A percentile compares a stretch with the other conserved stretches of the same genome.
Conservation (phyloP, 352 stramenopile genomes). For the Phytophthora niederhauseri region DNA sequence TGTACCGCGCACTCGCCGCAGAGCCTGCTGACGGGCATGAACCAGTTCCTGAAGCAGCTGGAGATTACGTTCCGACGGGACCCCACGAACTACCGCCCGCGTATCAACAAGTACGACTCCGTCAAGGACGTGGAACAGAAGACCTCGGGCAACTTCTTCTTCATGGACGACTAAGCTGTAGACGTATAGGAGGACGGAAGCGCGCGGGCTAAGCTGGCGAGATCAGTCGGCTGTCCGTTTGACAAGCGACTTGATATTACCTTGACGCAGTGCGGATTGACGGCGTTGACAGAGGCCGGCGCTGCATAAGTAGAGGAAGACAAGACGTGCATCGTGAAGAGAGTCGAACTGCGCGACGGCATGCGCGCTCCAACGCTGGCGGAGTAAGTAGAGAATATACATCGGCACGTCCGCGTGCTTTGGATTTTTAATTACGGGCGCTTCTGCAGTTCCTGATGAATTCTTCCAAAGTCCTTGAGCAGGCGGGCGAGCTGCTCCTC, state of each 20-base stretch:
- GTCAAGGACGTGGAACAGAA: conserved; percentile 99
- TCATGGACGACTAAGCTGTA: conserved; percentile 95
- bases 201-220: conserved; percentile 16
- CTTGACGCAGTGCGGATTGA: conserved; percentile 6
- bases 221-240: conserved; percentile 7
- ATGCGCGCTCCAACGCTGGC: neutral
- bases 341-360: conserved; percentile 6
- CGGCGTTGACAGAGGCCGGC: neutral
- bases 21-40: conserved; percentile 98
- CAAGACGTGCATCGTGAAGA: conserved; percentile 20
- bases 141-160: conserved; percentile 97
- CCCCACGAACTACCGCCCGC: conserved; percentile 98
- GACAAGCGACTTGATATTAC: conserved; percentile 6
- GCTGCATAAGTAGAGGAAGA: conserved; percentile 13
- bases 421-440: conserved; percentile 26
- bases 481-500: conserved; percentile 41
- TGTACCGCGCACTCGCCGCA: conserved; percentile 97
- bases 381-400: conserved; percentile 43
- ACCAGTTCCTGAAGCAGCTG: conserved; percentile 99
- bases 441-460: conserved; percentile 39
- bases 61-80: conserved; percentile 99
- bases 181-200: conserved; percentile 24
- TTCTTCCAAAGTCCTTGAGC: conserved; percentile 45
- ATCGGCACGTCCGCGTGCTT: conserved; percentile 26
- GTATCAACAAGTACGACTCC: conserved; percentile 96